Percentiles rank a stretch among this genome's conserved stretches.
phyloP scores from a whole-genome alignment of 2,329 filamentous ascomycete genomes.

The Rhynchosporium secalis region DNA sequence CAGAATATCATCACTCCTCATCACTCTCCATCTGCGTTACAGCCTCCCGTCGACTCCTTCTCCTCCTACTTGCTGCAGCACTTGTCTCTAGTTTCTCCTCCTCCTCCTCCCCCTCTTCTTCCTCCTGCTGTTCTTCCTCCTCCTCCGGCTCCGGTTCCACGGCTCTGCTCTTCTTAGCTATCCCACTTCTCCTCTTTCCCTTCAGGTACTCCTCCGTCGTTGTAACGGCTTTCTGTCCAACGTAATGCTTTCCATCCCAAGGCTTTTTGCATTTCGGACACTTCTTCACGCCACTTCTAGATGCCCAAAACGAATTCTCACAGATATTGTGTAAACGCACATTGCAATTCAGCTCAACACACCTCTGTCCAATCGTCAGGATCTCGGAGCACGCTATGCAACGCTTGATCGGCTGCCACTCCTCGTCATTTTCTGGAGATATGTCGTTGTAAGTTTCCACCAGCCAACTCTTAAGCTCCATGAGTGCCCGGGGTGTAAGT shows the following conservation, averaged over 20 bases:
- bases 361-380: constrained; percentile 81
- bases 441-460: constrained; percentile 88
- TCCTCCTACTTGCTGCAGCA: constrained; percentile 11
- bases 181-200: constrained; percentile 37
- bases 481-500: constrained; percentile 72
- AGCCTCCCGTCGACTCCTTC: constrained; percentile 13
- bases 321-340: constrained; percentile 78
- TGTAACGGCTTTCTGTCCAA: constrained; percentile 40
- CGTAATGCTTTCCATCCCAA: constrained; percentile 46
- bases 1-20: constrained; percentile 6
- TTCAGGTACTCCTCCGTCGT: constrained; percentile 38
- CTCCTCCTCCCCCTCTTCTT: constrained; percentile 22
- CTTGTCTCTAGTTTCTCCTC: constrained; percentile 22
- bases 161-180: constrained; percentile 22
- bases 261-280: constrained; percentile 62
- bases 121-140: constrained; percentile 22
- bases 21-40: constrained; percentile 10
- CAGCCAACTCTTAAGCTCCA: constrained; percentile 84
- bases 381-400: constrained; percentile 90
- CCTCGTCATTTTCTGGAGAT: constrained; percentile 50
- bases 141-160: constrained; percentile 9
- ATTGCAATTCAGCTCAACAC: constrained; percentile 65
- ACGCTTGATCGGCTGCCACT: constrained; percentile 75
- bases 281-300: constrained; percentile 46
- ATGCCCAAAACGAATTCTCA: constrained; percentile 70